A percentile compares a stretch with the other conserved stretches of the same genome.
Conservation (phyloP, 2,329 filamentous ascomycete genomes). For the Trichoderma sp. region DNA sequence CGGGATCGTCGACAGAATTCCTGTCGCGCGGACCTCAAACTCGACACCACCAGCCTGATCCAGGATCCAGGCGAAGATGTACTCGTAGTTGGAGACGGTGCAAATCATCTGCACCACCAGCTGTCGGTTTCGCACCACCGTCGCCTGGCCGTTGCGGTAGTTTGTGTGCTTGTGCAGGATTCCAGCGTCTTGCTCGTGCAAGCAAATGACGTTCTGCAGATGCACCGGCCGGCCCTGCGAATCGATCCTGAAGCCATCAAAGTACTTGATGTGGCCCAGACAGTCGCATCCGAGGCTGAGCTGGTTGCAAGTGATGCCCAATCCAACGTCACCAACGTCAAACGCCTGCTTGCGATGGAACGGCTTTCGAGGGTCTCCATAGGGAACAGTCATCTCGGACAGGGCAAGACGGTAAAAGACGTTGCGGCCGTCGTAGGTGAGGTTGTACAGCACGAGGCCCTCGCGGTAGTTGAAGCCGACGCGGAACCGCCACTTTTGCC, state of each 20-base stretch:
- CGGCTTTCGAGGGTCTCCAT: conserved; percentile 62
- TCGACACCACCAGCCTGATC: conserved; percentile 61
- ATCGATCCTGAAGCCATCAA: conserved; percentile 56
- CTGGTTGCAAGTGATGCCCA: conserved; percentile 66
- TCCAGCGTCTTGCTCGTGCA: conserved; percentile 70
- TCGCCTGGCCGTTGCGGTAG: conserved; percentile 59
- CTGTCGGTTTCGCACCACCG: conserved; percentile 59
- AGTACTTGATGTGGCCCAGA: conserved; percentile 64
- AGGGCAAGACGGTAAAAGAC: conserved; percentile 66
- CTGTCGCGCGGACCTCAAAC: conserved; percentile 63
- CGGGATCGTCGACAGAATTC: conserved; percentile 60
- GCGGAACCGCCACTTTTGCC: conserved; percentile 69
- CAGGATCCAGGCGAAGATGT: conserved; percentile 53
- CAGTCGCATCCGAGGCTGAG: conserved; percentile 68
- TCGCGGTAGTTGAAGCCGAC: conserved; percentile 69
- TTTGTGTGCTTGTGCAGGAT: conserved; percentile 74
- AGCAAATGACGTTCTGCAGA: conserved; percentile 60
- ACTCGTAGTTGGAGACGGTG: conserved; percentile 71
- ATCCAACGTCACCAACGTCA: conserved; percentile 68
- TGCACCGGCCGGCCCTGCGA: conserved; percentile 52
- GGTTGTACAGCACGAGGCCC: conserved; percentile 67
- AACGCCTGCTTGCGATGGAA: conserved; percentile 71
- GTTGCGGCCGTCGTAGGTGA: conserved; percentile 65
- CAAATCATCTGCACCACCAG: conserved; percentile 68
- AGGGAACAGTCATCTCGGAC: conserved; percentile 69